Evolutionary conservation across 768 basidiomycete genomes (phyloP).

Genomic region (Arthromyces matolae): DNA sequence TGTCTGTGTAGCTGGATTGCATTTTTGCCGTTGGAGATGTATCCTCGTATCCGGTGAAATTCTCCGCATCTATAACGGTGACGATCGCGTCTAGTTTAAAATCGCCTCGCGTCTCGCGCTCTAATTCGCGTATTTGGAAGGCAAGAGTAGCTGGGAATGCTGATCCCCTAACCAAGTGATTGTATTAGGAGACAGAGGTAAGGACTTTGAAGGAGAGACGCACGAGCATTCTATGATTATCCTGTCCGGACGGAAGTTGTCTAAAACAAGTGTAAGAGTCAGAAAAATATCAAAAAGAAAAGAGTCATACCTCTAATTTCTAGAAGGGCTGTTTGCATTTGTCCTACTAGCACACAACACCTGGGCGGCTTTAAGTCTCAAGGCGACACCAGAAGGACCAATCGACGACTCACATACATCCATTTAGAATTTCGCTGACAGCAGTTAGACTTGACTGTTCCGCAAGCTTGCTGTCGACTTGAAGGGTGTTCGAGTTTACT

Average conservation of each 20-base stretch:
- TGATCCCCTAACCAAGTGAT: conserved; percentile 60
- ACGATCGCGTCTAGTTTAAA: conserved; percentile 87
- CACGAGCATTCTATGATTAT: conserved; percentile 96
- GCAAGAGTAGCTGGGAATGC: conserved; percentile 95
- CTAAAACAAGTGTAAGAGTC: conserved; percentile 32
- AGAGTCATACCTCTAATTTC: conserved; percentile 70
- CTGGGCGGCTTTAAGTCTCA: conserved; percentile 31
- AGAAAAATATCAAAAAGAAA: not conserved
- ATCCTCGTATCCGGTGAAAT: conserved; percentile 92
- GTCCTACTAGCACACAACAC: conserved; percentile 92
- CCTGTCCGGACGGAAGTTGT: conserved; percentile 81
- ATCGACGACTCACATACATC: conserved; percentile 72
- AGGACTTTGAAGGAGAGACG: conserved; percentile 21
- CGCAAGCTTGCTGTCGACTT: conserved; percentile 90
- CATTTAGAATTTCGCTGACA: conserved; percentile 92
- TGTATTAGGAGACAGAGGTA: not conserved
- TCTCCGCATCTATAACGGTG: conserved; percentile 89
- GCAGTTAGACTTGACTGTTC: conserved; percentile 79
- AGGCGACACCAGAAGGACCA: not conserved
- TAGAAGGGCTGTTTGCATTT: conserved; percentile 86
- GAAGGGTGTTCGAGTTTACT: not conserved
- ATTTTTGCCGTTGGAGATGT: conserved; percentile 88
- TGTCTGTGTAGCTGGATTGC: conserved; percentile 94
- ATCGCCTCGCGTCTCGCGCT: conserved; percentile 67
- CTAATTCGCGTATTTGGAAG: conserved; percentile 89